phyloP scores from a whole-genome alignment of 2,329 filamentous ascomycete species.

The Calonectria hongkongensis region DNA sequence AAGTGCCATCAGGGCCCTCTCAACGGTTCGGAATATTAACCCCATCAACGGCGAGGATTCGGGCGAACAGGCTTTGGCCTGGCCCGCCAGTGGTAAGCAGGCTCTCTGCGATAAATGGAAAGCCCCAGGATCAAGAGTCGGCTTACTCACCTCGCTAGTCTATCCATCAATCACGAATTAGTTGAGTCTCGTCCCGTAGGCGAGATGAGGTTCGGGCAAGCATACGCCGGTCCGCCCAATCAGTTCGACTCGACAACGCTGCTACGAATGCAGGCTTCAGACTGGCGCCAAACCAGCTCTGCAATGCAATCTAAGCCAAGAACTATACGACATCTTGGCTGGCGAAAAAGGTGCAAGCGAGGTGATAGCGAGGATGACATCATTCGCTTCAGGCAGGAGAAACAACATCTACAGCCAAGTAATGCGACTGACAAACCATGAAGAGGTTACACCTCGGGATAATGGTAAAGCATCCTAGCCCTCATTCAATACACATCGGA shows the following conservation, averaged over 20 bases:
- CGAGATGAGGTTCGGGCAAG: background rate
- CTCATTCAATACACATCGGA: background rate
- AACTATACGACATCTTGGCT: background rate
- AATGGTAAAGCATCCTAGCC: background rate
- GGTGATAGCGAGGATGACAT: background rate
- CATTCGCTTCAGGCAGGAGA: background rate
- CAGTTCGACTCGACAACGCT: background rate
- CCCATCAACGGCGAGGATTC: background rate
- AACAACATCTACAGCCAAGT: background rate
- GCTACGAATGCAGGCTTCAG: background rate
- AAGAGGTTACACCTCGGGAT: background rate
- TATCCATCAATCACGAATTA: background rate
- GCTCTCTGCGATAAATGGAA: slow-evolving; percentile 6
- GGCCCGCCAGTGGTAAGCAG: slow-evolving; percentile 20
- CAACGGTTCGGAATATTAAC: background rate
- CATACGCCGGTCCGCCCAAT: background rate
- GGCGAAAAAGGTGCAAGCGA: background rate
- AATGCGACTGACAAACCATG: background rate
- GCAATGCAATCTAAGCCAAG: background rate
- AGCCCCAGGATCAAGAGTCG: slow-evolving; percentile 27
- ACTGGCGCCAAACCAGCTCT: no score
- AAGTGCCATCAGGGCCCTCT: slow-evolving; percentile 38
- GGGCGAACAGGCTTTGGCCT: background rate
- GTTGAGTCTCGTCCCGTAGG: background rate
- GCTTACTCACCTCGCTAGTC: slow-evolving; percentile 29